A percentile compares a stretch with the other conserved stretches of the same genome.
phyloP scores from a whole-genome alignment of 1,284 basidiomycete species.

The Trametes versicolor region DNA sequence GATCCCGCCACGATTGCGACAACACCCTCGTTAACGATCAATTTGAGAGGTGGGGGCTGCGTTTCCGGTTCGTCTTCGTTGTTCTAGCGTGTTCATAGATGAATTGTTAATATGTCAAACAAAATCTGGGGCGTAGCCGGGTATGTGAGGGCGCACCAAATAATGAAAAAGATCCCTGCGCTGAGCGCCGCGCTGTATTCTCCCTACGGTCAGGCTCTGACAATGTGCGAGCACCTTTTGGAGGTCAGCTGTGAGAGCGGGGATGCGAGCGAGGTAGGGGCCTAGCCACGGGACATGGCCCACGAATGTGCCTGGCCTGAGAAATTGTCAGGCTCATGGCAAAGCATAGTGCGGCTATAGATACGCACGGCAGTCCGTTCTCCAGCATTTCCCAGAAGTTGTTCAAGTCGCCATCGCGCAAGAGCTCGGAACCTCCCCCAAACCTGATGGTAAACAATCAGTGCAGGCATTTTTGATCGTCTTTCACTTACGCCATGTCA shows the following conservation, averaged over 20 bases:
- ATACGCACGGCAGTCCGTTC: constrained; percentile 25
- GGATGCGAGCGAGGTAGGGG: constrained; percentile 24
- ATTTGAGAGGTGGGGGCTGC: constrained; percentile 15
- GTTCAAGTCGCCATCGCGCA: constrained; percentile 34
- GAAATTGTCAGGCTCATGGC: not conserved
- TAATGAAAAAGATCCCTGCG: constrained; percentile 38
- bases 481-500: constrained; percentile 37
- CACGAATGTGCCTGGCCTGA: constrained; percentile 20
- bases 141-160: constrained; percentile 13
- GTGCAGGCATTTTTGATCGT: not conserved
- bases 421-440: constrained; percentile 37
- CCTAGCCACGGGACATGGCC: constrained; percentile 36
- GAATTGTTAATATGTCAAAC: not conserved
- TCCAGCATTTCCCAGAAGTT: constrained; percentile 23
- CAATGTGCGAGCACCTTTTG: constrained; percentile 13
- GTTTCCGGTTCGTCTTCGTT: constrained; percentile 32
- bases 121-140: not conserved
- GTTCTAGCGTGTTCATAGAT: constrained; percentile 18
- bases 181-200: constrained; percentile 15
- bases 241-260: constrained; percentile 9
- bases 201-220: constrained; percentile 2
- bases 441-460: constrained; percentile 23
- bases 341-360: not conserved
- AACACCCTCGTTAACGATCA: constrained; percentile 29
- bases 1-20: constrained; percentile 41